phyloP scores from a whole-genome alignment of 768 basidiomycete species.

The Suillus clintonianus region DNA sequence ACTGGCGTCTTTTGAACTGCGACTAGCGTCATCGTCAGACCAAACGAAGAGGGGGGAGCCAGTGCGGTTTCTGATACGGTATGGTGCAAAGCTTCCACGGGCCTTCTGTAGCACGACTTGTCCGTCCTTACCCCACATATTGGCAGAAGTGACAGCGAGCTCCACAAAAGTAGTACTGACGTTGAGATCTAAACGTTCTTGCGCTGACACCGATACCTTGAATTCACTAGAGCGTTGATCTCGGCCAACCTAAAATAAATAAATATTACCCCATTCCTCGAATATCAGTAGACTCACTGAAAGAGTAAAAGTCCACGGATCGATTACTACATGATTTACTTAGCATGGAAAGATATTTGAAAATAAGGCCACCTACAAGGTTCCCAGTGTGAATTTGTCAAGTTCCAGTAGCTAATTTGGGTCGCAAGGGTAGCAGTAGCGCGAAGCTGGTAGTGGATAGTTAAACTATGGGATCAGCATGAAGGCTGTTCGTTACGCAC shows the following conservation, averaged over 20 bases:
- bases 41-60: conserved; percentile 84
- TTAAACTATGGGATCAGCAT: neutral
- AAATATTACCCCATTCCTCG: conserved; percentile 8
- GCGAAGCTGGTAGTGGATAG: conserved; percentile 58
- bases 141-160: conserved; percentile 71
- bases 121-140: conserved; percentile 74
- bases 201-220: conserved; percentile 64
- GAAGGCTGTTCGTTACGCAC: conserved; percentile 41
- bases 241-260: conserved; percentile 49
- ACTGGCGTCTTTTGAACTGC: conserved; percentile 46
- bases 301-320: conserved; percentile 90
- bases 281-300: conserved; percentile 46
- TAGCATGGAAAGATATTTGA: conserved; percentile 7
- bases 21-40: conserved; percentile 71
- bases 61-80: conserved; percentile 88
- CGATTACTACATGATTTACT: conserved; percentile 64
- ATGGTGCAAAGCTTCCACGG: conserved; percentile 90
- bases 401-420: conserved; percentile 93
- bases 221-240: conserved; percentile 52
- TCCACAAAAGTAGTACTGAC: conserved; percentile 90
- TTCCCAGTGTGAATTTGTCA: conserved; percentile 98
- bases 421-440: conserved; percentile 81
- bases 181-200: conserved; percentile 88
- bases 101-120: conserved; percentile 71
- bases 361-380: conserved; percentile 55